These are phyloP conservation scores for Plenodomus tracheiphilus DNA, from an alignment of 2,329 filamentous ascomycete genomes.

Conservation along the genomic window DNA sequence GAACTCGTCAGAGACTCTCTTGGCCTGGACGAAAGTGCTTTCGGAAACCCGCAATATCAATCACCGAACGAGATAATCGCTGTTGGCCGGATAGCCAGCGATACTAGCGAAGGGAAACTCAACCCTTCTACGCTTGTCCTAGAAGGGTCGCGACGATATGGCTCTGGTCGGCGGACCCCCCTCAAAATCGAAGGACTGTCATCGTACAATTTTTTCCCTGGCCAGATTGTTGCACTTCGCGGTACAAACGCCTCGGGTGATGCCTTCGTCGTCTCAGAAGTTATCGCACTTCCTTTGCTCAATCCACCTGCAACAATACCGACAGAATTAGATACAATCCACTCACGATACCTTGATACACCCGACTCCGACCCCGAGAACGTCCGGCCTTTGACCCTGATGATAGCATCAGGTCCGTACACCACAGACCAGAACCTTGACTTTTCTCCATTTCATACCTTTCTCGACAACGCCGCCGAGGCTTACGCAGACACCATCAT, in stretches of 20 bases:
- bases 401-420: conserved; percentile 85
- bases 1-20: conserved; percentile 74
- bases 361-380: conserved; percentile 56
- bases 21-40: conserved; percentile 74
- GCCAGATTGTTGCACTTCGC: conserved; percentile 85
- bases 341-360: conserved; percentile 68
- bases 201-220: conserved; percentile 85
- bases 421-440: conserved; percentile 90
- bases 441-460: conserved; percentile 80
- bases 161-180: conserved; percentile 79
- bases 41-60: conserved; percentile 84
- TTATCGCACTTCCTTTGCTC: conserved; percentile 74
- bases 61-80: conserved; percentile 86
- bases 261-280: conserved; percentile 77
- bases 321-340: conserved; percentile 67
- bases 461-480: conserved; percentile 77
- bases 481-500: conserved; percentile 77
- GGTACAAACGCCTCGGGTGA: conserved; percentile 86
- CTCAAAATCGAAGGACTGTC: conserved; percentile 72
- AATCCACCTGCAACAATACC: conserved; percentile 72
- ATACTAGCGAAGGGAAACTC: conserved; percentile 81
- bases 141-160: conserved; percentile 82
- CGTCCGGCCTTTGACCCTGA: conserved; percentile 69
- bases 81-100: conserved; percentile 88
- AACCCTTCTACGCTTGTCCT: conserved; percentile 84